These are phyloP conservation scores for Phytophthora tubulina DNA, from an alignment of 352 stramenopile species.

Conservation along the genomic window DNA sequence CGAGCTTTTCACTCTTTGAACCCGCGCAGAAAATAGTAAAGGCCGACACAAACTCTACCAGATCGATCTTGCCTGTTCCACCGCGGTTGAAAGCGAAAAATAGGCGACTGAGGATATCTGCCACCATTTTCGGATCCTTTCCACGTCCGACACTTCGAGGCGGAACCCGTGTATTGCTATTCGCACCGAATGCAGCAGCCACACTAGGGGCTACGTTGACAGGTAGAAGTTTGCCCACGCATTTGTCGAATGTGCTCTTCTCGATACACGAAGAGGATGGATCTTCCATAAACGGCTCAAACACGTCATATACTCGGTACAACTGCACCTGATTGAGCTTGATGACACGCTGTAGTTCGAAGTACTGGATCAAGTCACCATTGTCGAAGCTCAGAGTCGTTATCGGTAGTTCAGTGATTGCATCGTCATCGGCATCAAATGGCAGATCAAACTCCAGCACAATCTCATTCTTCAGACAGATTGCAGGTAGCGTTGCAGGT, in stretches of 20 bases:
- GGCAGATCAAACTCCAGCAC: slow-evolving; percentile 86
- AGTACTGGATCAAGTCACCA: slow-evolving; percentile 85
- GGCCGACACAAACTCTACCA: slow-evolving; percentile 93
- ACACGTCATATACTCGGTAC: slow-evolving; percentile 73
- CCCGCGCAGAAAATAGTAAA: slow-evolving; percentile 95
- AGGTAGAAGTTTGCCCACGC: slow-evolving; percentile 71
- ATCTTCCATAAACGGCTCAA: slow-evolving; percentile 76
- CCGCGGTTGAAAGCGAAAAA: slow-evolving; percentile 91
- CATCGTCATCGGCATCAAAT: slow-evolving; percentile 71
- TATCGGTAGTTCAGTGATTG: slow-evolving; percentile 69
- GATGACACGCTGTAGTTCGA: slow-evolving; percentile 78
- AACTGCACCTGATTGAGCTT: slow-evolving; percentile 80
- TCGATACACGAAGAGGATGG: slow-evolving; percentile 70
- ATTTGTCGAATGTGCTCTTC: slow-evolving; percentile 83
- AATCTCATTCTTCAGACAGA: slow-evolving; percentile 86
- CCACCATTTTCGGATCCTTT: slow-evolving; percentile 85
- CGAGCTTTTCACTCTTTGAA: slow-evolving; percentile 97
- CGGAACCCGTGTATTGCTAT: slow-evolving; percentile 63
- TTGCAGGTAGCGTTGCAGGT: slow-evolving; percentile 69
- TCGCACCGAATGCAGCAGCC: slow-evolving; percentile 67
- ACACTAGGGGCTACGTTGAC: slow-evolving; percentile 61
- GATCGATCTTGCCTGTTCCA: slow-evolving; percentile 85
- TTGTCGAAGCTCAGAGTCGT: slow-evolving; percentile 85
- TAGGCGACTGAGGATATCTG: slow-evolving; percentile 73
- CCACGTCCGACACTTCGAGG: slow-evolving; percentile 68